Evolutionary conservation across 1,284 basidiomycete genomes (phyloP).

Genomic region (Puccinia novopanici): DNA sequence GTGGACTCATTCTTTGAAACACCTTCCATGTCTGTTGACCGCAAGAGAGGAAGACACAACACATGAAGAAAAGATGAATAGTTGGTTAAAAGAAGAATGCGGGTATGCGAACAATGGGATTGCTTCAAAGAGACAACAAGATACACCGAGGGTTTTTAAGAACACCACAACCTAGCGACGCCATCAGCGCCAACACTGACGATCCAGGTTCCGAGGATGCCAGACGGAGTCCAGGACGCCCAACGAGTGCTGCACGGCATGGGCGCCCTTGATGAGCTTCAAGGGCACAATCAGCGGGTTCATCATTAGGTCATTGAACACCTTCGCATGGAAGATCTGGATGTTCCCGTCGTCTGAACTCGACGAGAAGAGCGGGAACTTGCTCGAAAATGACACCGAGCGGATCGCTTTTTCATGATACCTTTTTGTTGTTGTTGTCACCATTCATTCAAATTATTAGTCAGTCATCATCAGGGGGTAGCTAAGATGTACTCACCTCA

Average conservation of each 20-base stretch:
- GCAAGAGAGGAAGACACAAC: no score
- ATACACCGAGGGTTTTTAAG: no score
- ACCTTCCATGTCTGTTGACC: no score
- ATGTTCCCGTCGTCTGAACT: slow-evolving; percentile 95
- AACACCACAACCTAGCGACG: slow-evolving; percentile 75
- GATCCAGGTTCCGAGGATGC: slow-evolving; percentile 87
- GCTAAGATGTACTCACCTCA: slow-evolving; percentile 65
- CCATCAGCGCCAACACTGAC: slow-evolving; percentile 92
- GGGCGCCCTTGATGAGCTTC: slow-evolving; percentile 84
- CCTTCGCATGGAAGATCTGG: slow-evolving; percentile 92
- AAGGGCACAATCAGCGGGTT: slow-evolving; percentile 95
- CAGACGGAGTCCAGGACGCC: slow-evolving; percentile 85
- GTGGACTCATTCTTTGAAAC: no score
- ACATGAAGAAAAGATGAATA: neutral
- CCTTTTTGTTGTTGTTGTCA: slow-evolving; percentile 60
- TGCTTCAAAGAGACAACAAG: no score
- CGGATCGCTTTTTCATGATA: slow-evolving; percentile 93
- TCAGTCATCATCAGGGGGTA: neutral
- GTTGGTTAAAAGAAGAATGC: neutral
- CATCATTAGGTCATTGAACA: slow-evolving; percentile 90
- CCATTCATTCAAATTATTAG: no score
- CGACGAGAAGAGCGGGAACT: slow-evolving; percentile 90
- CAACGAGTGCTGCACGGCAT: slow-evolving; percentile 77
- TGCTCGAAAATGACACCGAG: slow-evolving; percentile 86
- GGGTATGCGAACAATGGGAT: neutral